phyloP scores from a whole-genome alignment of 176 grass and related monocot species.

The Paspalum notatum region DNA sequence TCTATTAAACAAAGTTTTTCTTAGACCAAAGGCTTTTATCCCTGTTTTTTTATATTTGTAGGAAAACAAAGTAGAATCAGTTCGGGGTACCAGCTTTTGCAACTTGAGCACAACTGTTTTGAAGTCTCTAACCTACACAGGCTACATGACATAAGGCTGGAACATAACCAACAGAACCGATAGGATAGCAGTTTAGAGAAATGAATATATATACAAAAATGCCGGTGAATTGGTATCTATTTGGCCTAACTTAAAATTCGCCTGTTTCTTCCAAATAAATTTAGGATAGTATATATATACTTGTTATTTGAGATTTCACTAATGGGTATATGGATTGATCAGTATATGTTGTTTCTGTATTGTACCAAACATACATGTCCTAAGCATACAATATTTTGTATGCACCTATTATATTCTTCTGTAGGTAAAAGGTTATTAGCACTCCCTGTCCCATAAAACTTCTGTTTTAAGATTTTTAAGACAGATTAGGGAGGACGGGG shows the following conservation, averaged over 20 bases:
- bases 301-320: neutral
- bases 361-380: neutral
- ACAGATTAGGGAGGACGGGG: no score
- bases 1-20: neutral
- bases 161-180: neutral
- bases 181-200: neutral
- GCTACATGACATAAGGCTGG: neutral
- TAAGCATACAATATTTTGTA: slow-evolving; percentile 2
- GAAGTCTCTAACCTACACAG: neutral
- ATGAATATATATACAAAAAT: slow-evolving; percentile 25
- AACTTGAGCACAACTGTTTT: neutral
- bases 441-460: no score
- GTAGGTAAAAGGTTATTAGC: neutral
- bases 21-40: no score
- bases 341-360: neutral
- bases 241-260: slow-evolving; percentile 23
- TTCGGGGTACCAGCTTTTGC: neutral
- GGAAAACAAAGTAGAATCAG: neutral
- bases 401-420: neutral
- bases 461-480: no score
- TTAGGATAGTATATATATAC: neutral
- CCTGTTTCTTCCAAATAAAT: slow-evolving; percentile 30
- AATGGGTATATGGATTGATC: neutral
- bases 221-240: slow-evolving; percentile 5
- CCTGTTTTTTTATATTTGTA: neutral